Evolutionary conservation across 139 green algal species (phyloP), one percentile per base, ranked within the genome.

Genomic region (Edaphochlamys debaryana): DNA sequence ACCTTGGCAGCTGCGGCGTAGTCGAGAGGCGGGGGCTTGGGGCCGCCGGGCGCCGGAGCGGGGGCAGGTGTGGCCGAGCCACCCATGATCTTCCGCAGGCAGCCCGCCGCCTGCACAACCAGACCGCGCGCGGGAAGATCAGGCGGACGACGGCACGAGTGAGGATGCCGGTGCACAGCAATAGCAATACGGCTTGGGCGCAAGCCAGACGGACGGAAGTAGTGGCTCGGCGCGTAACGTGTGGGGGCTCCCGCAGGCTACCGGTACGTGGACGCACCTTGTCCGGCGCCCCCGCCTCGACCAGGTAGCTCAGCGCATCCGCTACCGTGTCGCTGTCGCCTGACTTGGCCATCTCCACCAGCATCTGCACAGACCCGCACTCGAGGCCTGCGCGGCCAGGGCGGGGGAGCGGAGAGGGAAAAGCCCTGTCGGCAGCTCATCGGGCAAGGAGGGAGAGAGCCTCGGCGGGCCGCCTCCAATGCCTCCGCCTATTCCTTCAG

Each of bases 311-410:
- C 30, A 84, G 48, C 11, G 76, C 63, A 29, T 82, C 76, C 0
- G 78, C 66, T 9, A 68, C 78, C 3, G 78, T 84, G 64, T 84
- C 78, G 36, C 9, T 66, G 78, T 84, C 78, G 0, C 66, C 66
- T 23, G 78, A 58, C 45, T 84, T 84, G 34, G 78, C 78, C 78
- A 84, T 84, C 20, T 68, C 64, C 0, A 75, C 36, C 0, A 84
- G 78, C 78, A 84, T 84, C n/a, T 84, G 48, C 27, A 76, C 66
- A 11, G 66, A 77, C 4, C 45, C 41, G 67, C 95, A 93, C 54
- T 93, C 87, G 27, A 91, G 56, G 62, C 92, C 91, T 9, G 88
- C 88, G 38, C 25, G 20, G 56, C 90, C 88, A 70, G n/a, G n/a
- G n/a, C n/a, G n/a, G n/a, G n/a, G n/a, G n/a, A n/a, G n/a, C n/a